Percentiles rank a stretch among this genome's conserved stretches.
Evolutionary conservation across 176 grass and related monocot genomes (phyloP).

Genomic region (Carex myosuroides): DNA sequence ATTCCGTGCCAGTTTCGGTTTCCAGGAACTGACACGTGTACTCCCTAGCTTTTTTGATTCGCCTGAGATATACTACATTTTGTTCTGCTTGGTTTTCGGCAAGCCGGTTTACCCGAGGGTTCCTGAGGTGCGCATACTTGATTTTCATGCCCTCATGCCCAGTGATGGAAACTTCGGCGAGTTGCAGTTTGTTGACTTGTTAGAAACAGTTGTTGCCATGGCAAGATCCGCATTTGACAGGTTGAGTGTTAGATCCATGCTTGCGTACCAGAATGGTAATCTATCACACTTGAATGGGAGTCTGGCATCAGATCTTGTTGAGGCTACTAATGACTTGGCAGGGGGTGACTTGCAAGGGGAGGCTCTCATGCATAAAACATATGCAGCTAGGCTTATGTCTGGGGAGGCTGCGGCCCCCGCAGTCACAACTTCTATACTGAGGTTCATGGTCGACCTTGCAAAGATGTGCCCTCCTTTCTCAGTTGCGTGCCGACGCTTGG

Average conservation of each 20-base stretch:
- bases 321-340: conserved; percentile 49
- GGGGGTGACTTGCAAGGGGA: conserved; percentile 91
- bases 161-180: conserved; percentile 96
- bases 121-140: conserved; percentile 98
- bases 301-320: conserved; percentile 76
- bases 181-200: conserved; percentile 89
- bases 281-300: conserved; percentile 81
- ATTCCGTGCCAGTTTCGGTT: conserved; percentile 72
- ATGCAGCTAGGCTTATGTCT: conserved; percentile 94
- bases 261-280: conserved; percentile 86
- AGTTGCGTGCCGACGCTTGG: conserved; percentile 67
- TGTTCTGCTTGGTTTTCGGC: conserved; percentile 96
- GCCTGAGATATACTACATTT: conserved; percentile 98
- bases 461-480: conserved; percentile 89
- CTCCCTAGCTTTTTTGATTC: conserved; percentile 94
- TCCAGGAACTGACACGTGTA: conserved; percentile 74
- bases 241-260: conserved; percentile 82
- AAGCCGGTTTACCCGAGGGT: conserved; percentile 93
- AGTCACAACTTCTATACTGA: conserved; percentile 82
- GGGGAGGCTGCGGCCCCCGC: conserved; percentile 89
- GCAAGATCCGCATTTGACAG: conserved; percentile 89
- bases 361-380: conserved; percentile 97
- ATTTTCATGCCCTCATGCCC: conserved; percentile 93
- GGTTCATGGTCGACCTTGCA: conserved; percentile 95
- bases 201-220: conserved; percentile 89